Evolutionary conservation across 2,329 filamentous ascomycete species (phyloP).

Genomic region (Cladorrhinum sp.): DNA sequence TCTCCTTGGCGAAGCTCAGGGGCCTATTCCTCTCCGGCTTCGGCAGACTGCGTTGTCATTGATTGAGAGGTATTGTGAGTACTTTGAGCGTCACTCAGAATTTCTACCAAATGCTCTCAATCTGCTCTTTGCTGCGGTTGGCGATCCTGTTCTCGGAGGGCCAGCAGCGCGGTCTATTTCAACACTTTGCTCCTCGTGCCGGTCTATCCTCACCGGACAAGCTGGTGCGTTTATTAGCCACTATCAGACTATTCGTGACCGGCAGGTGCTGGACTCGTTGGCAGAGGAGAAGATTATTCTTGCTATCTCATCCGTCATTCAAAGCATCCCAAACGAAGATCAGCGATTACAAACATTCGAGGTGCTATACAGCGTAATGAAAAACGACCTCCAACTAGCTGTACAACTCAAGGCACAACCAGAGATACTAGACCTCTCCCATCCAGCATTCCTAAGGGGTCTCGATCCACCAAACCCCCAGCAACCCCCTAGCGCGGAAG

Average conservation of each 20-base stretch:
- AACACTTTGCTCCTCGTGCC: constrained; percentile 72
- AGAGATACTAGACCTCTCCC: constrained; percentile 26
- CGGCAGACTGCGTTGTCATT: constrained; percentile 67
- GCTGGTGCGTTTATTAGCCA: constrained; percentile 67
- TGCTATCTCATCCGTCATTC: constrained; percentile 71
- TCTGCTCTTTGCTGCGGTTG: constrained; percentile 69
- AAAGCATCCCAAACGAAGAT: constrained; percentile 61
- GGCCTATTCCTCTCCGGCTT: constrained; percentile 57
- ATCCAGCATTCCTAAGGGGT: constrained; percentile 25
- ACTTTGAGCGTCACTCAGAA: constrained; percentile 68
- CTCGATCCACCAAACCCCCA: constrained; percentile 26
- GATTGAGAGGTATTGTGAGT: constrained; percentile 71
- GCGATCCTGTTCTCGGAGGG: constrained; percentile 59
- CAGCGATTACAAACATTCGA: constrained; percentile 53
- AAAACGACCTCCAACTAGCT: constrained; percentile 55
- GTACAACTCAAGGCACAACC: constrained; percentile 36
- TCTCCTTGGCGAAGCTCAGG: constrained; percentile 49
- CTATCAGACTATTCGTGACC: constrained; percentile 62
- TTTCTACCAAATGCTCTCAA: constrained; percentile 69
- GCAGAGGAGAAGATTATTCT: constrained; percentile 72
- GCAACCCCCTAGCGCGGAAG: constrained; percentile 32
- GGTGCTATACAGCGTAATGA: constrained; percentile 59
- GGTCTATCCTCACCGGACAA: constrained; percentile 64
- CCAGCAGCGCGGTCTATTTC: constrained; percentile 72
- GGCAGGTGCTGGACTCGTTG: constrained; percentile 60